A percentile compares a stretch with the other conserved stretches of the same genome.
These are phyloP conservation scores for Dioscorea cayenensis DNA, from an alignment of 116 monocot genomes.

Conservation along the genomic window DNA sequence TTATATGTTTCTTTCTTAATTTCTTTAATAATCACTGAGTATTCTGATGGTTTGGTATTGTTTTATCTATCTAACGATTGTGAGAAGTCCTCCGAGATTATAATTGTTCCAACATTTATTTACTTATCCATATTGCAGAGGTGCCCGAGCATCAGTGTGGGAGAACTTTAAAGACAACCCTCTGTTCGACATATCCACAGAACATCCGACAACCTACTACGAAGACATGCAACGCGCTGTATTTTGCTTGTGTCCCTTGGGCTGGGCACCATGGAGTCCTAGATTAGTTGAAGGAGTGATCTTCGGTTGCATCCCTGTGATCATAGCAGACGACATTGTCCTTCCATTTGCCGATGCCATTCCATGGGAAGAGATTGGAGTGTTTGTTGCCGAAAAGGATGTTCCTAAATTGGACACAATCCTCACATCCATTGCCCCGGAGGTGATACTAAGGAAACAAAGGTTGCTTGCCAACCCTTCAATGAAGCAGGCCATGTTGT, in stretches of 20 bases:
- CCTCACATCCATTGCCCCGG: slow-evolving; percentile 68
- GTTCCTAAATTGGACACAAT: slow-evolving; percentile 86
- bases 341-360: slow-evolving; percentile 92
- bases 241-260: slow-evolving; percentile 94
- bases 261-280: slow-evolving; percentile 99
- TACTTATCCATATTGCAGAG: slow-evolving; percentile 32
- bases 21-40: too few relatives aligned
- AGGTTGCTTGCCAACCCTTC: slow-evolving; percentile 88
- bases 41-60: too few relatives aligned
- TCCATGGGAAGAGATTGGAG: slow-evolving; percentile 97
- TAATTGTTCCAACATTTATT: background rate
- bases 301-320: slow-evolving; percentile 97
- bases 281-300: slow-evolving; percentile 83
- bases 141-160: slow-evolving; percentile 91
- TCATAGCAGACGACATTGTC: slow-evolving; percentile 93
- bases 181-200: slow-evolving; percentile 92
- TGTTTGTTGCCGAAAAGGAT: slow-evolving; percentile 84
- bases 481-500: slow-evolving; percentile 98
- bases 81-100: too few relatives aligned
- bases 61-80: too few relatives aligned
- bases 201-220: slow-evolving; percentile 92
- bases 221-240: slow-evolving; percentile 98
- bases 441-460: slow-evolving; percentile 82
- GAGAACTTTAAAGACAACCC: slow-evolving; percentile 99
- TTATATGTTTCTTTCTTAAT: too few relatives aligned